These are phyloP conservation scores for Calocybe gangraenosa DNA, from an alignment of 768 basidiomycete species.

Conservation along the genomic window DNA sequence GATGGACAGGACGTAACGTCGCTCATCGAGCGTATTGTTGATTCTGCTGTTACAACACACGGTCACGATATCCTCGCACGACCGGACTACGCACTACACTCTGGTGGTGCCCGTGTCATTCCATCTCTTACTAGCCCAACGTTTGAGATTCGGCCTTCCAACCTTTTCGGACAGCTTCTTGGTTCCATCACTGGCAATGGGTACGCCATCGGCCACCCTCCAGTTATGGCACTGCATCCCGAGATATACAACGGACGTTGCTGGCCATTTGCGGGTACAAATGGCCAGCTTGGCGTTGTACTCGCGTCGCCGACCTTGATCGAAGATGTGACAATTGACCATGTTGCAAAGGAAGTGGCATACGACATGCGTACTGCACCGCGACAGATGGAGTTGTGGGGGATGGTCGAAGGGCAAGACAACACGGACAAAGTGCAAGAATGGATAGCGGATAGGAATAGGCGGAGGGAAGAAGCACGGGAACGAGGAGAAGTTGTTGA, in stretches of 20 bases:
- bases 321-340: constrained; percentile 81
- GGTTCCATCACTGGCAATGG: constrained; percentile 60
- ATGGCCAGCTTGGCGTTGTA: constrained; percentile 80
- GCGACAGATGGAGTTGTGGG: constrained; percentile 88
- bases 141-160: constrained; percentile 57
- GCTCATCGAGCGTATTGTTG: constrained; percentile 73
- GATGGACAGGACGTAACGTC: constrained; percentile 71
- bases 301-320: constrained; percentile 74
- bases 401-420: constrained; percentile 73
- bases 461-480: constrained; percentile 26
- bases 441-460: constrained; percentile 47
- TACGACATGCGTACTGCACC: constrained; percentile 82
- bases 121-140: constrained; percentile 83
- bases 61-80: constrained; percentile 76
- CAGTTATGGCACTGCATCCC: constrained; percentile 84
- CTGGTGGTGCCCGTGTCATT: constrained; percentile 76
- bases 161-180: constrained; percentile 42
- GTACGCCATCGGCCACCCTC: constrained; percentile 69
- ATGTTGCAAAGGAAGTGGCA: constrained; percentile 79
- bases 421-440: constrained; percentile 58
- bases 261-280: constrained; percentile 83
- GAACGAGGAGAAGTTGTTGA: constrained; percentile 27
- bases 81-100: constrained; percentile 82
- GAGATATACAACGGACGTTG: constrained; percentile 82
- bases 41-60: constrained; percentile 62